A percentile compares a stretch with the other conserved stretches of the same genome.
phyloP scores from a whole-genome alignment of 1,139 yeast genomes.

The Barnettozyma hawaiiensis region DNA sequence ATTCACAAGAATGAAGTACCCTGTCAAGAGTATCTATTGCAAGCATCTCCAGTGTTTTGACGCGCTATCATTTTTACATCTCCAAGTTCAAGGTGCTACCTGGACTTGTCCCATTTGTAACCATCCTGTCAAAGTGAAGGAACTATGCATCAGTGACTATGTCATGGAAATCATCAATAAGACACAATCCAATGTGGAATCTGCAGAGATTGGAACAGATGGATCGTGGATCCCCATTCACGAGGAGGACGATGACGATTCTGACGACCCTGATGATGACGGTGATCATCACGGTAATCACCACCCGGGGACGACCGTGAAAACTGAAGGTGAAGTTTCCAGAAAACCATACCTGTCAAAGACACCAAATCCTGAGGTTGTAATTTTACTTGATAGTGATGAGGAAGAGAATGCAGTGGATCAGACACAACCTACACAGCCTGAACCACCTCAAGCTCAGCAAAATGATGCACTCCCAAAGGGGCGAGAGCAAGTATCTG shows the following conservation, averaged over 20 bases:
- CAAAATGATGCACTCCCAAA: constrained; percentile 2
- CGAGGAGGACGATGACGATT: constrained; percentile 28
- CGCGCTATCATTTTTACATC: constrained; percentile 49
- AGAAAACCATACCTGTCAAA: constrained; percentile 7
- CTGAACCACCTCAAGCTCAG: background rate
- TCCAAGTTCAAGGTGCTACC: constrained; percentile 57
- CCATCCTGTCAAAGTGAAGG: constrained; percentile 37
- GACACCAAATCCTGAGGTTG: constrained; percentile 19
- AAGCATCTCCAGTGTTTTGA: constrained; percentile 72
- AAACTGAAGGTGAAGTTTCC: constrained; percentile 5
- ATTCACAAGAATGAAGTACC: constrained; percentile 52
- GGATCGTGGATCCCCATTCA: constrained; percentile 50
- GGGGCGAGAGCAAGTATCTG: background rate
- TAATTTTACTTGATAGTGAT: constrained; percentile 31
- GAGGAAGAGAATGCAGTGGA: constrained; percentile 23
- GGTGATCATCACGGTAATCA: too few species aligned
- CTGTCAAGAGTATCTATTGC: constrained; percentile 55
- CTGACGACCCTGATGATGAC: constrained; percentile 15
- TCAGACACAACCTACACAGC: constrained; percentile 4
- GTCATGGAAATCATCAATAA: constrained; percentile 44
- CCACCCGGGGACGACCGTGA: too few species aligned
- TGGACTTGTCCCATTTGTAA: constrained; percentile 71
- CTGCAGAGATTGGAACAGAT: constrained; percentile 48
- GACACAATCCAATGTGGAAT: constrained; percentile 45
- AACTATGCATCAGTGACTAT: constrained; percentile 57